These are phyloP conservation scores for Amphicarpaea edgeworthii DNA, from an alignment of 306 rosid genomes.

Conservation along the genomic window DNA sequence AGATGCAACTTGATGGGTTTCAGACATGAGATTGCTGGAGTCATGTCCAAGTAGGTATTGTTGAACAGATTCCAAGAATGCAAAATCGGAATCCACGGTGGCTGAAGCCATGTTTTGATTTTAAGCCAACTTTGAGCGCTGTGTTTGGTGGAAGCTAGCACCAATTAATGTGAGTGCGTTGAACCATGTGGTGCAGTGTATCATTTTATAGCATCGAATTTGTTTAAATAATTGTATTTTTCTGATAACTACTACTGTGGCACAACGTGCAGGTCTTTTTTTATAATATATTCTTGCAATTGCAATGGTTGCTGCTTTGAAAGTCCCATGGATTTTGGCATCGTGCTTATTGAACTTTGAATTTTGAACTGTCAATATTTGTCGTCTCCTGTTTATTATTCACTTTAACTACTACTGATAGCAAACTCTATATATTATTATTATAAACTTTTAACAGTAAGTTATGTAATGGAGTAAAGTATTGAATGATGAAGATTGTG, in stretches of 20 bases:
- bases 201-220: background rate
- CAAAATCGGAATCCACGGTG: slow-evolving; percentile 25
- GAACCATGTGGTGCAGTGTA: background rate
- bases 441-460: background rate
- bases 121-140: slow-evolving; percentile 4
- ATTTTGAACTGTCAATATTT: slow-evolving; percentile 9
- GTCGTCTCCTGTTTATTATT: background rate
- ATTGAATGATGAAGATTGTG: background rate
- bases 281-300: background rate
- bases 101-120: slow-evolving; percentile 27
- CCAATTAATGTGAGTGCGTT: background rate
- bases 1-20: background rate
- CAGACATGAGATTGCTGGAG: background rate
- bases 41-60: slow-evolving; percentile 37
- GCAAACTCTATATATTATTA: background rate
- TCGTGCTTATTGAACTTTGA: slow-evolving; percentile 1
- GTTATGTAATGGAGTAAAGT: background rate
- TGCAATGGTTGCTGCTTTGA: slow-evolving; percentile 7
- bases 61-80: slow-evolving; percentile 37
- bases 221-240: background rate
- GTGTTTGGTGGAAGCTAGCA: background rate
- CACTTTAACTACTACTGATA: background rate
- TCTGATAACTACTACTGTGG: background rate
- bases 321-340: background rate
- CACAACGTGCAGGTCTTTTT: slow-evolving; percentile 29